These are phyloP conservation scores for Hyphochytrium catenoides DNA, from an alignment of 352 stramenopile genomes.

Conservation along the genomic window DNA sequence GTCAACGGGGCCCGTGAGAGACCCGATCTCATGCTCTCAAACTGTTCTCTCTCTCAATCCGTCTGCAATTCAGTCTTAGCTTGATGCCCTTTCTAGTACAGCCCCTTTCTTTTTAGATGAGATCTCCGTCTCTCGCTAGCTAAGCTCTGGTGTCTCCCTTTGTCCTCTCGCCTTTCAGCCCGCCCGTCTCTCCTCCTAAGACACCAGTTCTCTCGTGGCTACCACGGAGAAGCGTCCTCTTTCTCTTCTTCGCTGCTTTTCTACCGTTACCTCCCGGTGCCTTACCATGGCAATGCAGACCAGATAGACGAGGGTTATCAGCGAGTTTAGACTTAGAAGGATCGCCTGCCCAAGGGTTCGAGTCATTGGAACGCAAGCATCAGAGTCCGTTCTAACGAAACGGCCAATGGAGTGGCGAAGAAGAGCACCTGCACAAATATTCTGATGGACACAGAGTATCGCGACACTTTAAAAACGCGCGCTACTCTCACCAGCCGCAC, in stretches of 20 bases:
- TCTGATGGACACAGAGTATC: slow-evolving; percentile 55
- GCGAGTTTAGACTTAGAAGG: slow-evolving; percentile 32
- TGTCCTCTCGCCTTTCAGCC: slow-evolving; percentile 21
- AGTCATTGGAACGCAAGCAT: neutral
- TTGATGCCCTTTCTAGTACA: too few relatives aligned
- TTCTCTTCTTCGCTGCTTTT: too few relatives aligned
- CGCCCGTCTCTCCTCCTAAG: slow-evolving; percentile 35
- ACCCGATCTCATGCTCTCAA: too few relatives aligned
- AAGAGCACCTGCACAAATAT: slow-evolving; percentile 19
- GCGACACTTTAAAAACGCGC: slow-evolving; percentile 58
- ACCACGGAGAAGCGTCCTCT: too few relatives aligned
- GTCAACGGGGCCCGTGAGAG: too few relatives aligned
- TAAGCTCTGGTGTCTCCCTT: slow-evolving; percentile 5
- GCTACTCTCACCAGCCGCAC: slow-evolving; percentile 50
- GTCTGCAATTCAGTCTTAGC: too few relatives aligned
- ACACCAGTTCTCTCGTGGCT: neutral
- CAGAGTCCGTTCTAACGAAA: too few relatives aligned
- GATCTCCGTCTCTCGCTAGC: slow-evolving; percentile 3
- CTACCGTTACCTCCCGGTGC: neutral
- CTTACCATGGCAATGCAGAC: slow-evolving; percentile 38
- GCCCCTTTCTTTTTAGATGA: slow-evolving; percentile 4
- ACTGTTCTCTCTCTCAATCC: too few relatives aligned
- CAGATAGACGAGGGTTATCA: slow-evolving; percentile 63
- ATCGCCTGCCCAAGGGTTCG: slow-evolving; percentile 20
- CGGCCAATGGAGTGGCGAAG: neutral